Base-by-base conservation (phyloP, 2,329 filamentous ascomycete species). In the Cercospora nicotianae region DNA sequence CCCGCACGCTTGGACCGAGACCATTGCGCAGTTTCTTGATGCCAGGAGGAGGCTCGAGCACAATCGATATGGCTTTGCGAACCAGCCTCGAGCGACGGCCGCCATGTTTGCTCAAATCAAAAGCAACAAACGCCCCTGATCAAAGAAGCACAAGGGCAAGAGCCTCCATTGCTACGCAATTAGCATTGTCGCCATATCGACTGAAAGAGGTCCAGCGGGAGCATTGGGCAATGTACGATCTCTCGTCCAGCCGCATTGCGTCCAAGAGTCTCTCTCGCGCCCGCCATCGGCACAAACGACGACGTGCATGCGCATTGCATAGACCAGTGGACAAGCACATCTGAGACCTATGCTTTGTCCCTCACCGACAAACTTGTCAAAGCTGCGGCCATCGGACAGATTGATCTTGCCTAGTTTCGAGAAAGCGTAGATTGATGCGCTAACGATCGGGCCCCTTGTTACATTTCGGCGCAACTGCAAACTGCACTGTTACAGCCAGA, bases 311-410 rank as follows among this genome's bases (percentile, higher is more conserved):
- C 30, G 60, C 63, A 62, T 51, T 65, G 66, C 67, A 64, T 62
- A 64, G 63, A 64, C 51, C 60, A 63, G 57, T 60, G 66, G 63
- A 45, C 66, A 70, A 70, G 66, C 66, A 63, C 65, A 67, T 71
- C 65, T 67, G 66, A 72, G 67, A 70, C 66, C 69, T 59, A 65
- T 68, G 72, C 73, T 73, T 74, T 75, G 73, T 75, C 64, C 66
- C 69, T 72, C 73, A 75, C 72, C 72, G 74, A n/a, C 74, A 75
- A 75, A 73, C 72, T 72, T 64, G 62, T 30, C 23, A 28, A 18
- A 20, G 31, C 36, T 4, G 45, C 63, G 26, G 53, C 48, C 48
- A 53, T 59, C 23, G 60, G 39, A 55, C 51, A 36, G 63, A 60
- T 39, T 30, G 67, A 42, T 59, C 69, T 67, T 67, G 67, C 26